phyloP scores from a whole-genome alignment of 2,329 filamentous ascomycete genomes.

The Chrysoporthe puriensis region DNA sequence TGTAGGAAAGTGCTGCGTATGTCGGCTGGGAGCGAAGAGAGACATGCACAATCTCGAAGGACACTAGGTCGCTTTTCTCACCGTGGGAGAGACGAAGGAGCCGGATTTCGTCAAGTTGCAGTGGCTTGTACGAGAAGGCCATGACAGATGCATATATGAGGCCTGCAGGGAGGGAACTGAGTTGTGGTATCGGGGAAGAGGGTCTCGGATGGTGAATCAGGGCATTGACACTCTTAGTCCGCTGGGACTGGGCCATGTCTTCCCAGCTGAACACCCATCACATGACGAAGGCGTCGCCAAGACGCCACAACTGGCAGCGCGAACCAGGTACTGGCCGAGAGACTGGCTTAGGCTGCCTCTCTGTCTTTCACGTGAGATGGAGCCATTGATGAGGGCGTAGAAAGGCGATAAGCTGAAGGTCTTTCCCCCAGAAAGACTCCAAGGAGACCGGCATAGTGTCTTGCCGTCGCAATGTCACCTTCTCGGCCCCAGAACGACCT shows the following conservation, averaged over 20 bases:
- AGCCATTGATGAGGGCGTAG: neutral
- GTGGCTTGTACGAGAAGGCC: neutral
- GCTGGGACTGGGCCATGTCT: neutral
- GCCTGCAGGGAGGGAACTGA: neutral
- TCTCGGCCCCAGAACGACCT: neutral
- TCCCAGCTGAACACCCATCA: neutral
- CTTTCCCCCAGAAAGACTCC: neutral
- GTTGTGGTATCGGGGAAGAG: neutral
- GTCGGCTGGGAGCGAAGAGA: neutral
- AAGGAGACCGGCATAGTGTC: neutral
- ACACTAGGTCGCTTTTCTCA: neutral
- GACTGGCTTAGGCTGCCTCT: neutral
- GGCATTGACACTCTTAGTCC: neutral
- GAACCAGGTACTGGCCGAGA: neutral
- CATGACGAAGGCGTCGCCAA: neutral
- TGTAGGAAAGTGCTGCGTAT: conserved; percentile 5
- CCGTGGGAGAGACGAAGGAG: neutral
- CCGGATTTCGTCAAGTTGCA: neutral
- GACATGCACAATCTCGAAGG: conserved; percentile 1
- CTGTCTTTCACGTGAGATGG: neutral
- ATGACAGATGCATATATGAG: neutral
- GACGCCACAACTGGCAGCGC: neutral
- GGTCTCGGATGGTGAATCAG: neutral
- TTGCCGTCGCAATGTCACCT: neutral
- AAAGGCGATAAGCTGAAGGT: neutral